These are phyloP conservation scores for Betula pendula DNA, from an alignment of 306 rosid species.

Conservation along the genomic window DNA sequence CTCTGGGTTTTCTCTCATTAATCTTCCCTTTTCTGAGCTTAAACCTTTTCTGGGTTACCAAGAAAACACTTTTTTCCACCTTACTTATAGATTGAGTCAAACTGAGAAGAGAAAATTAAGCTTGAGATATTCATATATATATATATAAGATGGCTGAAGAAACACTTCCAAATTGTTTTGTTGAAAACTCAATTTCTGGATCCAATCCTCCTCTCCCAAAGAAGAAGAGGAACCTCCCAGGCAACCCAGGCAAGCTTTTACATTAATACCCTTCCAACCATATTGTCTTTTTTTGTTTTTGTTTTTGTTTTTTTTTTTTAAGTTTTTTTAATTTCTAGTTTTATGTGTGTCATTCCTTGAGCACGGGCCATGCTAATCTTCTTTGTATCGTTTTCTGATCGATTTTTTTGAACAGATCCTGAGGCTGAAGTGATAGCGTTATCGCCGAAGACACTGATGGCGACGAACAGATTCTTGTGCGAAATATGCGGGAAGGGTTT, in stretches of 20 bases:
- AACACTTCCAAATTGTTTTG: conserved; percentile 44
- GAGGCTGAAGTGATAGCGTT: conserved; percentile 88
- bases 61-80: neutral
- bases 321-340: no score
- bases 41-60: conserved; percentile 29
- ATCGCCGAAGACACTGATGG: conserved; percentile 86
- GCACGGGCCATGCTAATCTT: neutral
- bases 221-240: conserved; percentile 91
- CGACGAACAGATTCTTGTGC: conserved; percentile 80
- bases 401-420: conserved; percentile 55
- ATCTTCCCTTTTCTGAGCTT: conserved; percentile 20
- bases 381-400: no score
- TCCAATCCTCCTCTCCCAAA: conserved; percentile 52
- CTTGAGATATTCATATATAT: conserved; percentile 31
- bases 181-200: conserved; percentile 45
- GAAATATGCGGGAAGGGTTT: conserved; percentile 88
- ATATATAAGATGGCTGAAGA: conserved; percentile 66
- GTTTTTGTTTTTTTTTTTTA: neutral
- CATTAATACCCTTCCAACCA: neutral
- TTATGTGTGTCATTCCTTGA: neutral
- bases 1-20: conserved; percentile 42
- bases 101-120: conserved; percentile 25
- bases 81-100: conserved; percentile 31
- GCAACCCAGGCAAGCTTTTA: conserved; percentile 75
- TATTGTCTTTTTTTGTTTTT: neutral